These are phyloP conservation scores for Curvularia verruculosa DNA, from an alignment of 2,329 filamentous ascomycete genomes.

Conservation along the genomic window DNA sequence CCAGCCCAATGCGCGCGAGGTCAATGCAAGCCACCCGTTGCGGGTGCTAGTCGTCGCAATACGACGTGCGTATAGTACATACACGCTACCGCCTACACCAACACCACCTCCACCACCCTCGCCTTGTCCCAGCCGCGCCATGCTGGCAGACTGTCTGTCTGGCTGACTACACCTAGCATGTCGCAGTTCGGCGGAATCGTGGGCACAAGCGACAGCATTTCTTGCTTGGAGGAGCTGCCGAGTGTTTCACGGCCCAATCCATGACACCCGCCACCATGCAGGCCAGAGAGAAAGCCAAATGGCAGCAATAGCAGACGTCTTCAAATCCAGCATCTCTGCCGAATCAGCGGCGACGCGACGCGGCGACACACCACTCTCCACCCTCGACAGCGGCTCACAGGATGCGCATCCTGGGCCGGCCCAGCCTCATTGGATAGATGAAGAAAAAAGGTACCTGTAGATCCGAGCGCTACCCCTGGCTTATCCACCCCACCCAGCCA, in stretches of 20 bases:
- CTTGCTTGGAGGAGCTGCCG: neutral
- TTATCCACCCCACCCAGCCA: constrained; percentile 21
- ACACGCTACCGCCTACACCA: neutral
- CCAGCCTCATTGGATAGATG: constrained; percentile 15
- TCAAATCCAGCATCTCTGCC: neutral
- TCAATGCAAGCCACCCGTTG: constrained; percentile 25
- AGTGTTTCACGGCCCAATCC: constrained; percentile 10
- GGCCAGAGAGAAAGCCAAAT: constrained; percentile 9
- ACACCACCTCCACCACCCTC: neutral
- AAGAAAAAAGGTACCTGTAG: constrained; percentile 36
- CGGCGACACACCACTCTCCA: neutral
- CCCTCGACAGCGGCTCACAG: constrained; percentile 1
- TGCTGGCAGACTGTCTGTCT: neutral
- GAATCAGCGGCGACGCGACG: neutral
- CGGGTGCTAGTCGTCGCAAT: neutral
- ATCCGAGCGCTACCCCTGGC: constrained; percentile 17
- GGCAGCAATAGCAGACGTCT: neutral
- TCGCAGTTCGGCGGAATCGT: neutral
- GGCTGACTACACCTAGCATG: neutral
- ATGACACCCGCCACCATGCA: neutral
- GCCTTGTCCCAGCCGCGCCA: too few relatives aligned
- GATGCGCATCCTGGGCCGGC: constrained; percentile 2
- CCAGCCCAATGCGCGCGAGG: constrained; percentile 1
- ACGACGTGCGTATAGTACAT: neutral
- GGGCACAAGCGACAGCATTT: neutral